These are phyloP conservation scores for Neurospora terricola DNA, from an alignment of 495 filamentous ascomycete species.

Conservation along the genomic window DNA sequence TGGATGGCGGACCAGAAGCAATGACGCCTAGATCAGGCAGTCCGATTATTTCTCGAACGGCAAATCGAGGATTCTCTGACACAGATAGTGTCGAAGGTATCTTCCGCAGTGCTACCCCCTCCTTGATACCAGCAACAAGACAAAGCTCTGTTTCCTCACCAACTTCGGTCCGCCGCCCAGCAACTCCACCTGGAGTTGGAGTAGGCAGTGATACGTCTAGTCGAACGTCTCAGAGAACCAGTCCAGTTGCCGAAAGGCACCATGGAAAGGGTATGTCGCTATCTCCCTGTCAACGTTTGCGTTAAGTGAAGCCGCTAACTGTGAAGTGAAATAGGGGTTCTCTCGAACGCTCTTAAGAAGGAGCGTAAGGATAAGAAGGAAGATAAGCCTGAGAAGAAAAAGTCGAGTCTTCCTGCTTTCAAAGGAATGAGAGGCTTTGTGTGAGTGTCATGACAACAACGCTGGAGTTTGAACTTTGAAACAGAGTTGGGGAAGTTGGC, in stretches of 20 bases:
- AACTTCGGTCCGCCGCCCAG: constrained; percentile 11
- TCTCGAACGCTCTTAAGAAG: constrained; percentile 46
- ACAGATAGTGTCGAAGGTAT: constrained; percentile 22
- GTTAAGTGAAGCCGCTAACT: constrained; percentile 19
- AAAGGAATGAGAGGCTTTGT: constrained; percentile 45
- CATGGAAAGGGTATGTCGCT: constrained; percentile 35
- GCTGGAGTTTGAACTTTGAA: background rate
- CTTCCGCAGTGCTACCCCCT: constrained; percentile 25
- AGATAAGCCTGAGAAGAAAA: constrained; percentile 41
- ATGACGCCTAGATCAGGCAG: constrained; percentile 2
- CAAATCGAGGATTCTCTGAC: constrained; percentile 26
- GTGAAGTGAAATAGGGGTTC: constrained; percentile 30
- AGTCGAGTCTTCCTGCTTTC: constrained; percentile 29
- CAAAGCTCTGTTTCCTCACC: background rate
- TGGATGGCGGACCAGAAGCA: constrained; percentile 2
- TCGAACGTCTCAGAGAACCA: constrained; percentile 18
- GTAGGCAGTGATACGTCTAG: constrained; percentile 1
- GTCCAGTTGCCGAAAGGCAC: constrained; percentile 34
- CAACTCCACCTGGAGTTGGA: constrained; percentile 19
- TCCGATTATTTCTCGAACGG: constrained; percentile 3
- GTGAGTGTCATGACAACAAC: constrained; percentile 1
- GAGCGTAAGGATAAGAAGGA: constrained; percentile 43
- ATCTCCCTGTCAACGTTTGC: constrained; percentile 4
- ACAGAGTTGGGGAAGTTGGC: background rate
- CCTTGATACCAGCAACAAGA: constrained; percentile 17